Evolutionary conservation across 805 yeast genomes (phyloP).

Genomic region (Osmozyma mogii): DNA sequence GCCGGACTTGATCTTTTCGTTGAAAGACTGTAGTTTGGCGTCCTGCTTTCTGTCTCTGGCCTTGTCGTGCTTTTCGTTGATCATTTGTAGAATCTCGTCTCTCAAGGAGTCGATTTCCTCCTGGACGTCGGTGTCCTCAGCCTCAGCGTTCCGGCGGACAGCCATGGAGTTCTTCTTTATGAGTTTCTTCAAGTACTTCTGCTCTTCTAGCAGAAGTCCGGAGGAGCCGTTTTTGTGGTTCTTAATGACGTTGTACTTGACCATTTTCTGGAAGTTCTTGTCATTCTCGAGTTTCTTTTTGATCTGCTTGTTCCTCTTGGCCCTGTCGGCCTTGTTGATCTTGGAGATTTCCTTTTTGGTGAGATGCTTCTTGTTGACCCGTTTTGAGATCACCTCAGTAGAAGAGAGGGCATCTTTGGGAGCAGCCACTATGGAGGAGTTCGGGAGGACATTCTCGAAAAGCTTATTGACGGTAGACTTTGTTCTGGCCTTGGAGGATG

Average conservation of each 20-base stretch:
- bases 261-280: conserved; percentile 26
- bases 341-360: conserved; percentile 14
- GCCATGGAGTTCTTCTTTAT: conserved; percentile 28
- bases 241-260: conserved; percentile 33
- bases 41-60: conserved; percentile 13
- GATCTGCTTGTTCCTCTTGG: conserved; percentile 18
- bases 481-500: conserved; percentile 15
- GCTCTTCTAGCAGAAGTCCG: conserved; percentile 23
- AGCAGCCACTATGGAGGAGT: no score
- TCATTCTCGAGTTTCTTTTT: conserved; percentile 21
- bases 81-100: conserved; percentile 18
- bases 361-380: conserved; percentile 6
- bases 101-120: conserved; percentile 24
- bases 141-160: conserved; percentile 19
- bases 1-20: conserved; percentile 37
- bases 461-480: conserved; percentile 19
- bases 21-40: conserved; percentile 18
- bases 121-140: conserved; percentile 24
- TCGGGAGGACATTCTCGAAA: conserved; percentile 17
- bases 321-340: conserved; percentile 11
- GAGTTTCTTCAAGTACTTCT: conserved; percentile 31
- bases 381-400: no score
- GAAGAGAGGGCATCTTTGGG: no score
- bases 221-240: conserved; percentile 16
- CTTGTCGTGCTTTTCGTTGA: conserved; percentile 19